phyloP scores from a whole-genome alignment of 148 eudicot species.

The Amaranthus hypochondriacus region DNA sequence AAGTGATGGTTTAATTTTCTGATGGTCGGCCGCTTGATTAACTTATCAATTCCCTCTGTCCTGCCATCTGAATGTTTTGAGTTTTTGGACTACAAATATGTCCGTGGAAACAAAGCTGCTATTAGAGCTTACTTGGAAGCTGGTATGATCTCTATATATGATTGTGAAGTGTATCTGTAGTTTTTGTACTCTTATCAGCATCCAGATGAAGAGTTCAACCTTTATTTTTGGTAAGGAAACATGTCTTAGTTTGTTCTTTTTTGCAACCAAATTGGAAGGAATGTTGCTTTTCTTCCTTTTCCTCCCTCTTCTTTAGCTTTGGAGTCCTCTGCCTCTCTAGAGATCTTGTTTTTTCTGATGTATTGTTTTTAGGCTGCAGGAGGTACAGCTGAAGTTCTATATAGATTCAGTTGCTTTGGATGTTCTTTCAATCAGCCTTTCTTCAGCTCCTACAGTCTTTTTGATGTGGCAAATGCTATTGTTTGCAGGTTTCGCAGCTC shows the following conservation, averaged over 20 bases:
- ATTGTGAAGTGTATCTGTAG: constrained; percentile 45
- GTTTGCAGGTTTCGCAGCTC: constrained; percentile 84
- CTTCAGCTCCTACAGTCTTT: background rate
- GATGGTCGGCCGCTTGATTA: constrained; percentile 9
- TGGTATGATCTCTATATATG: constrained; percentile 49
- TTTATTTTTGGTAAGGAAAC: constrained; percentile 72
- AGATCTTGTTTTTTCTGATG: constrained; percentile 32
- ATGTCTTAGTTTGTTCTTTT: constrained; percentile 46
- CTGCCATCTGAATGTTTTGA: constrained; percentile 31
- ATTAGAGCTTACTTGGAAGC: constrained; percentile 29
- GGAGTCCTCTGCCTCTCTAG: constrained; percentile 22
- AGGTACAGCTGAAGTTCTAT: constrained; percentile 25
- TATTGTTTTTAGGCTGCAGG: constrained; percentile 22
- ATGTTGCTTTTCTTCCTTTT: constrained; percentile 10
- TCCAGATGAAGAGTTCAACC: constrained; percentile 63
- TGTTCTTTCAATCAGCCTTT: background rate
- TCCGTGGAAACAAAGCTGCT: constrained; percentile 46
- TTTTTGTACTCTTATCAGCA: constrained; percentile 54
- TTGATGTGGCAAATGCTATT: constrained; percentile 7
- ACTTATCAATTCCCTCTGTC: constrained; percentile 25
- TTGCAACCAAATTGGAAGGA: constrained; percentile 21
- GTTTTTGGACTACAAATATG: constrained; percentile 27
- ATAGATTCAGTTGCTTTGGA: constrained; percentile 29
- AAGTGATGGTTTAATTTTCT: constrained; percentile 13
- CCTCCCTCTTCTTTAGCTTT: background rate